Conservation (phyloP, 108 stramenopile genomes). For the Stephanodiscus triporus region DNA sequence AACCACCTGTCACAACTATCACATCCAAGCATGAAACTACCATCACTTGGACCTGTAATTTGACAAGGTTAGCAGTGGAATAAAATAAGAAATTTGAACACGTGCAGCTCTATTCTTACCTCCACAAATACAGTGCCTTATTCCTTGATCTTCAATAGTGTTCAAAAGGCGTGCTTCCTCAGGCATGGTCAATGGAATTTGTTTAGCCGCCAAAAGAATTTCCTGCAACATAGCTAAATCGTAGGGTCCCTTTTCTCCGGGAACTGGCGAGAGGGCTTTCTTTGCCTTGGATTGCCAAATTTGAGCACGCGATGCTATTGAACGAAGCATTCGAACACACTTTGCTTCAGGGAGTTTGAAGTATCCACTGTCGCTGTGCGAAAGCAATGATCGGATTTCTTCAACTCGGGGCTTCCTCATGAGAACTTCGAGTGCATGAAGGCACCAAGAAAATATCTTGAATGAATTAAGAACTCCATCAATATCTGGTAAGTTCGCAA, state of each 20-base stretch:
- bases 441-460: slow-evolving; percentile 70
- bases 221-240: slow-evolving; percentile 55
- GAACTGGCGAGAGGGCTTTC: slow-evolving; percentile 60
- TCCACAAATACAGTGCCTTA: slow-evolving; percentile 70
- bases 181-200: slow-evolving; percentile 60
- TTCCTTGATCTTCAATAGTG: slow-evolving; percentile 70
- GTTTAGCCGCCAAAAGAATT: slow-evolving; percentile 36
- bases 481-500: slow-evolving; percentile 62
- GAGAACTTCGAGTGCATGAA: slow-evolving; percentile 48
- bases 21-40: slow-evolving; percentile 87
- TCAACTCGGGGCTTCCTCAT: slow-evolving; percentile 54
- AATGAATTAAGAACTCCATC: slow-evolving; percentile 56
- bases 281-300: slow-evolving; percentile 63
- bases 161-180: slow-evolving; percentile 50
- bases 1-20: slow-evolving; percentile 85
- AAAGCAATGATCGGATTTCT: slow-evolving; percentile 56
- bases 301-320: slow-evolving; percentile 57
- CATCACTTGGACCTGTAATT: slow-evolving; percentile 74
- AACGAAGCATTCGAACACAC: slow-evolving; percentile 62
- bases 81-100: not conserved
- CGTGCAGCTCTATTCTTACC: slow-evolving; percentile 19
- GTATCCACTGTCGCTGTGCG: slow-evolving; percentile 35
- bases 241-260: slow-evolving; percentile 52
- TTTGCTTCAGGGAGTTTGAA: slow-evolving; percentile 72
- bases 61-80: not conserved